Conservation (phyloP, 1,284 basidiomycete genomes). For the Veloboletus limbatus region DNA sequence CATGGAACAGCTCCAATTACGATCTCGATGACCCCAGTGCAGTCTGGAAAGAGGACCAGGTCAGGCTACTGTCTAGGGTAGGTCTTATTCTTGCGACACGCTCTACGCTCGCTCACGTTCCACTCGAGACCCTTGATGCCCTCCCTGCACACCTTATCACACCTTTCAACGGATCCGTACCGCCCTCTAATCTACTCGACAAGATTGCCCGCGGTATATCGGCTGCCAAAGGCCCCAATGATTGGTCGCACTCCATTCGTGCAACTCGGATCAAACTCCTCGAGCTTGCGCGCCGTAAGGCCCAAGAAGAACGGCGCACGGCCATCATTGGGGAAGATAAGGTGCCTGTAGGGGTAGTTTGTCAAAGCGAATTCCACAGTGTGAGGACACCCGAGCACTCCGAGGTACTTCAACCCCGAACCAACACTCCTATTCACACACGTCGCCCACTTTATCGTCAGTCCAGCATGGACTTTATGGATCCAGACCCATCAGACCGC, state of each 20-base stretch:
- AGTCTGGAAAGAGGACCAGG: slow-evolving; percentile 73
- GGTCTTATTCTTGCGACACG: slow-evolving; percentile 25
- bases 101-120: slow-evolving; percentile 8
- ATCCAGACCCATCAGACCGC: slow-evolving; percentile 41
- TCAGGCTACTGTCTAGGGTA: slow-evolving; percentile 63
- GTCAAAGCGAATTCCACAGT: slow-evolving; percentile 14
- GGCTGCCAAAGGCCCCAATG: slow-evolving; percentile 64
- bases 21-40: slow-evolving; percentile 54
- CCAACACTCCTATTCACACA: slow-evolving; percentile 36
- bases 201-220: slow-evolving; percentile 74
- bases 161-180: slow-evolving; percentile 75
- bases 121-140: slow-evolving; percentile 63
- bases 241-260: slow-evolving; percentile 78
- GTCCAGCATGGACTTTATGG: slow-evolving; percentile 83
- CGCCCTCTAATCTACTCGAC: slow-evolving; percentile 78
- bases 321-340: slow-evolving; percentile 35
- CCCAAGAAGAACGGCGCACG: slow-evolving; percentile 49
- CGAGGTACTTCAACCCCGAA: slow-evolving; percentile 42
- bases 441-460: slow-evolving; percentile 67
- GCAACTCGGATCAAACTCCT: slow-evolving; percentile 77
- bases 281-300: slow-evolving; percentile 63
- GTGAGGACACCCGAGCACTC: slow-evolving; percentile 27
- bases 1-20: slow-evolving; percentile 77
- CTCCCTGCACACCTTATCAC: slow-evolving; percentile 78
- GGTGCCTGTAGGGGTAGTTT: slow-evolving; percentile 3